These are phyloP conservation scores for Gaertneriomyces semiglobifer DNA, from an alignment of 192 early-diverging fungal genomes.

Conservation along the genomic window DNA sequence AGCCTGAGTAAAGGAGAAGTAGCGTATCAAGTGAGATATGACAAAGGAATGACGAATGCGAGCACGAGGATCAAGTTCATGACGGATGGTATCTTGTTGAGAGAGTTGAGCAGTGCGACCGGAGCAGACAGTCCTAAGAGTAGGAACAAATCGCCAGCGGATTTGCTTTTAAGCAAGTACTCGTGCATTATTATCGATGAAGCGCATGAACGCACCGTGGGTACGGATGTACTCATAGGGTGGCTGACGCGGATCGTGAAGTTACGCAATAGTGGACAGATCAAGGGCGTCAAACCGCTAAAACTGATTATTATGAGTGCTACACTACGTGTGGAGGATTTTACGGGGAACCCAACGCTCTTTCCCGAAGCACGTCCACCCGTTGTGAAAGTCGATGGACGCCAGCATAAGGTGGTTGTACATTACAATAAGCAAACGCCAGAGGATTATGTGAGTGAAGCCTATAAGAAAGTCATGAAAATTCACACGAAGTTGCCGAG, in stretches of 20 bases:
- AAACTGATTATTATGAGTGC: slow-evolving; percentile 99
- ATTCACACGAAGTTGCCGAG: slow-evolving; percentile 89
- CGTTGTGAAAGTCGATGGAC: slow-evolving; percentile 85
- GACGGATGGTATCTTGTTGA: slow-evolving; percentile 98
- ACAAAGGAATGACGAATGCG: slow-evolving; percentile 63
- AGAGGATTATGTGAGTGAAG: slow-evolving; percentile 83
- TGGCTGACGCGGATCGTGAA: slow-evolving; percentile 87
- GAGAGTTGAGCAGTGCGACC: slow-evolving; percentile 66
- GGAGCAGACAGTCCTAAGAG: neutral
- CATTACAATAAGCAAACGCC: slow-evolving; percentile 95
- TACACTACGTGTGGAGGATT: slow-evolving; percentile 95
- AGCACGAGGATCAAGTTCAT: slow-evolving; percentile 95
- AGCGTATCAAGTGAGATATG: slow-evolving; percentile 89
- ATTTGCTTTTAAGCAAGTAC: slow-evolving; percentile 88
- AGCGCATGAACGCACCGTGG: slow-evolving; percentile 96
- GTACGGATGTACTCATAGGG: slow-evolving; percentile 97
- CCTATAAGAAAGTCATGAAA: slow-evolving; percentile 86
- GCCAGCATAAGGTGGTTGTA: slow-evolving; percentile 82
- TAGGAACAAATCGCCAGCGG: slow-evolving; percentile 34
- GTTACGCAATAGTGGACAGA: slow-evolving; percentile 61
- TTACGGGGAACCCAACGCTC: slow-evolving; percentile 77
- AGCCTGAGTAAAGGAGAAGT: slow-evolving; percentile 65
- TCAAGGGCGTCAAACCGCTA: slow-evolving; percentile 62
- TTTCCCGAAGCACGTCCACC: slow-evolving; percentile 70
- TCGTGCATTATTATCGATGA: slow-evolving; percentile 97